Base-by-base conservation (phyloP, 306 rosid species). In the Pterocarpus santalinus region DNA sequence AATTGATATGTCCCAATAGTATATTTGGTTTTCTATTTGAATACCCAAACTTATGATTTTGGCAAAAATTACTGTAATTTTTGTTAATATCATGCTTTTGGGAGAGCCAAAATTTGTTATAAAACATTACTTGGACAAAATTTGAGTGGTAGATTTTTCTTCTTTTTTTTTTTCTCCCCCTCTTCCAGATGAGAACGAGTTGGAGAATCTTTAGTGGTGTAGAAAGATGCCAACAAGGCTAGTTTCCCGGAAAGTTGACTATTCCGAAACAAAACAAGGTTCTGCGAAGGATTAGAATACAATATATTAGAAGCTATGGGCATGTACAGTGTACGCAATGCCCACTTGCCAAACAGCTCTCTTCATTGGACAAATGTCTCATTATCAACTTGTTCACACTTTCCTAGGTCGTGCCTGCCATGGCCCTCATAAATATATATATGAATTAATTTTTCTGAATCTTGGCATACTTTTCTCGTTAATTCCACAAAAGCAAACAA, bases 301-400 rank as follows among this genome's bases (percentile, higher is more conserved):
- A 52, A 39, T 62, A 70, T 33, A 47, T 55, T 53, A 39, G 33
- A 65, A 51, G 68, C 67, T 36, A 33, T 69, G 68, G 77, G 56
- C 63, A 76, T 64, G 68, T 64, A 63, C 86, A 78, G 56, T 57
- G 76, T 63, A 70, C 76, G 43, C 81, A n/a, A n/a, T 43, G 22
- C 74, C 76, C 57, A 75, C 70, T 82, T 77, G 85, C 85, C 86
- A 70, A 71, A 6, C 35, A 82, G 9, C 32, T 39, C 33, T 75
- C 62, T 58, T 81, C 32, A 81, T 87, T 89, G 81, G 86, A 79
- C 90, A 83, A 75, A 82, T 61, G 81, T 79, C 87, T 51, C 36
- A 10, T 70, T 73, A 68, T 81, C 89, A 83, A 88, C 85, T 68
- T 69, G 85, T 39, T 80, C 78, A 69, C 85, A 36, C 66, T 53